Base-by-base conservation (phyloP, 1,139 yeast genomes). In the Hyphopichia buzzinii region DNA sequence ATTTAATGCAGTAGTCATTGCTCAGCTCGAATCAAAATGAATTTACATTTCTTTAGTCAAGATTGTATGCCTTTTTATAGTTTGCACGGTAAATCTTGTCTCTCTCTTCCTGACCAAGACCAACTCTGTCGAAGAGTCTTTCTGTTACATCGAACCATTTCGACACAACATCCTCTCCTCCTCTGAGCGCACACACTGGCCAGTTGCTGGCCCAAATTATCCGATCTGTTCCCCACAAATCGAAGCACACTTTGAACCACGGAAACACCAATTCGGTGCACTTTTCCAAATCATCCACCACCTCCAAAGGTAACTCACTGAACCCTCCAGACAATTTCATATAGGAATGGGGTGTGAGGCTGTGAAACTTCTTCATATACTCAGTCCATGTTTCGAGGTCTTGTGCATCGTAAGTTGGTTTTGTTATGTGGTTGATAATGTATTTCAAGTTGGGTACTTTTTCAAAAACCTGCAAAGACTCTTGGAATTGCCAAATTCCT, bases 121-220 rank as follows among this genome's bases (percentile, higher is more conserved):
- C 37, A 12, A 44, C 31, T 29, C 27, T 37, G 26, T 50, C 51
- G 34, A 51, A 48, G 6, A 52, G 30, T 30, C 16, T 35, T 32
- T 51, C 49, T 2, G 52, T 48, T 4, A 52, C 35, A 14, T 32
- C 33, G 12, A 36, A 40, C 57, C 56, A 52, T 12, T 33, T 43
- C 3, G 26, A 5, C 4, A 37, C 42, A n/a, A 50, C 38, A 12
- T 34, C 23, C 4, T 28, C 29, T 0, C 48, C 50, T 3, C 49
- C 52, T 6, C 42, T 36, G 12, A 52, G 31, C 11, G 54, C 57
- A 38, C 68, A 63, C 3, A 67, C 69, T 1, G 74, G 74, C 72
- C 72, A 69, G 43, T 69, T 71, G 40, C 71, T 64, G 4, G 70
- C 74, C 65, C 67, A 69, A 7, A 69, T 52, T 3, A 62, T 47